Evolutionary conservation across 1,139 yeast species (phyloP), one percentile per base, ranked within the genome.

Genomic region (Nematodospora anomalae): DNA sequence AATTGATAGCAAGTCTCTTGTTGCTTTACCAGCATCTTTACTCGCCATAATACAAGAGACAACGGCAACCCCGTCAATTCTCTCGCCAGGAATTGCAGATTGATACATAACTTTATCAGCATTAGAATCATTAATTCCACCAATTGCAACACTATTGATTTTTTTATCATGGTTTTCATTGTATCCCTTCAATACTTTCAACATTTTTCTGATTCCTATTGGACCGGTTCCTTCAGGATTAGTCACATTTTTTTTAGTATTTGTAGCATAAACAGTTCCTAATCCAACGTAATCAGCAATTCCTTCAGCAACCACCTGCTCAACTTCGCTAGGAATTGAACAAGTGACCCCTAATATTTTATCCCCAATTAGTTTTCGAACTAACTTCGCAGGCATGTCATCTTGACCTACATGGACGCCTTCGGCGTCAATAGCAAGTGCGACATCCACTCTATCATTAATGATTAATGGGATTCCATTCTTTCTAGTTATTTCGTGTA

Each of bases 391-490:
- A 2, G 74, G 74, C 87, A 90, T 85, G 54, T 90, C 97, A 40
- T 83, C 92, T 57, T 89, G 97, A 1, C 97, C 97, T 14, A 90
- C 88, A 62, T 90, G 97, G 11, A 90, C 83, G 24, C 96, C 96
- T 42, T 89, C 96, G 0, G 96, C 96, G 50, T 77, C 94, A 37
- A 87, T 70, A 0, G 97, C 97, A 35, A 89, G 64, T 0, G 96
- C 97, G 5, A 90, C 88, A 53, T 90, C 97, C 6, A 88, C 75
- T 32, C 97, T 65, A 54, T 90, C 97, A 52, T 90, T 88, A 52
- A 90, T 89, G 23, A 90, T 79, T 45, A 90, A 65, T 0, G 97
- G 97, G 13, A 90, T 79, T 0, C 75, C 73, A 30, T 70, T 74
- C 27, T 61, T 55, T 30, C 65, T 60, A 25, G 96, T 86, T 35